Conservation (phyloP, 2,329 filamentous ascomycete species). For the Ophiostoma montium region DNA sequence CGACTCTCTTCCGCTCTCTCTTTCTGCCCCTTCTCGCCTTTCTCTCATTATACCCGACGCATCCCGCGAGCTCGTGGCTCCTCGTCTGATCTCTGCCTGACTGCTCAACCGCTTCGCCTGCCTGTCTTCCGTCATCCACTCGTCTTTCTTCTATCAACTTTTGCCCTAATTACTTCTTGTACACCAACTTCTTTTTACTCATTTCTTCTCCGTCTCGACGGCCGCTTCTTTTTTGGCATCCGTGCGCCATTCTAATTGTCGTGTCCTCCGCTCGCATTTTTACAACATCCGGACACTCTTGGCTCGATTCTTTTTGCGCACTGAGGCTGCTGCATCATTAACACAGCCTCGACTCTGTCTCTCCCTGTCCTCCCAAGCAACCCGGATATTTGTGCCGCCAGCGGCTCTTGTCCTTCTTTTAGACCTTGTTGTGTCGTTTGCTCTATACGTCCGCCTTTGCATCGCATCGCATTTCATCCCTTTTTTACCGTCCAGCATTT, state of each 20-base stretch:
- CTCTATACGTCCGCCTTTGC: background rate
- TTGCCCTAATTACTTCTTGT: constrained; percentile 1
- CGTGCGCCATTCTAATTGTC: background rate
- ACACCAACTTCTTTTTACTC: background rate
- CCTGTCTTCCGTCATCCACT: background rate
- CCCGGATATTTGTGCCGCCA: background rate
- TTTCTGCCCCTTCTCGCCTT: background rate
- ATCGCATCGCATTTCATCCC: background rate
- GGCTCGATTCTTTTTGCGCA: constrained; percentile 3
- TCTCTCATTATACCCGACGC: background rate
- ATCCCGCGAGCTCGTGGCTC: background rate
- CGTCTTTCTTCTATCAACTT: background rate
- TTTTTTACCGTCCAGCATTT: background rate
- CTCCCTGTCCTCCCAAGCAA: background rate
- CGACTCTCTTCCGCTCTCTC: background rate
- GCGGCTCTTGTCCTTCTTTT: background rate
- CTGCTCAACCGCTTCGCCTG: background rate
- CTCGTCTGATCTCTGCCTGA: background rate
- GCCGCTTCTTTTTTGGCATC: background rate
- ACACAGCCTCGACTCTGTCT: background rate
- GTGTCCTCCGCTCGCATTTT: background rate
- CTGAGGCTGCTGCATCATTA: constrained; percentile 7
- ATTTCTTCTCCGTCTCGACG: background rate
- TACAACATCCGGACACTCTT: background rate
- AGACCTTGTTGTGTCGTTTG: background rate